Conservation (phyloP, 2,329 filamentous ascomycete species). For the Ampelomyces quisqualis region DNA sequence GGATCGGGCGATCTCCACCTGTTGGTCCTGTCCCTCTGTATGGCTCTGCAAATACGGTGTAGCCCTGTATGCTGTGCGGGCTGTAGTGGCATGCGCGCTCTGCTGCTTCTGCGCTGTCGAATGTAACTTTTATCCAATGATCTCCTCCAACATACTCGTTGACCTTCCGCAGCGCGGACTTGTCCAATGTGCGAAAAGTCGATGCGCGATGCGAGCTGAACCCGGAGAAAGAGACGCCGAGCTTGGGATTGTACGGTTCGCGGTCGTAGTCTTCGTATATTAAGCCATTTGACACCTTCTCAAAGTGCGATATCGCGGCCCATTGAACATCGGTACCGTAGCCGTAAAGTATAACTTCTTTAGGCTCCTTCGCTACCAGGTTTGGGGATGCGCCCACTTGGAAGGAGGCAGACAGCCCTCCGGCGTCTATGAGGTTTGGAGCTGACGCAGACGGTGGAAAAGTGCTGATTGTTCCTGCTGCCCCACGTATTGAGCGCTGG, state of each 20-base stretch:
- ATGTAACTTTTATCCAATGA: slow-evolving; percentile 76
- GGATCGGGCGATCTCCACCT: slow-evolving; percentile 47
- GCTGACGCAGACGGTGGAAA: slow-evolving; percentile 36
- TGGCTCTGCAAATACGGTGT: slow-evolving; percentile 51
- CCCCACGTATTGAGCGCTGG: slow-evolving; percentile 27
- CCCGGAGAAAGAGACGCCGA: slow-evolving; percentile 57
- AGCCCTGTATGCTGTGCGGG: slow-evolving; percentile 51
- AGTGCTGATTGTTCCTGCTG: slow-evolving; percentile 20
- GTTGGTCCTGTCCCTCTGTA: slow-evolving; percentile 49
- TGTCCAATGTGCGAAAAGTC: slow-evolving; percentile 65
- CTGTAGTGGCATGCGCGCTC: slow-evolving; percentile 51
- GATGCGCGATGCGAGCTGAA: slow-evolving; percentile 69
- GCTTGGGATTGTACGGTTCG: slow-evolving; percentile 73
- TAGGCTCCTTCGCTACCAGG: slow-evolving; percentile 55
- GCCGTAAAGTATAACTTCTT: slow-evolving; percentile 83
- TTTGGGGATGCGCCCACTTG: slow-evolving; percentile 35
- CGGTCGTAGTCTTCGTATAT: slow-evolving; percentile 94
- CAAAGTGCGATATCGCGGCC: slow-evolving; percentile 85
- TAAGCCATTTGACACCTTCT: slow-evolving; percentile 73
- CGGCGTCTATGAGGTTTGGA: slow-evolving; percentile 35
- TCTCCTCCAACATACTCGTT: slow-evolving; percentile 79
- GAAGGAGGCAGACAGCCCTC: slow-evolving; percentile 31
- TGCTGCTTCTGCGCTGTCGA: slow-evolving; percentile 51
- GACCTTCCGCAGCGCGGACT: slow-evolving; percentile 74
- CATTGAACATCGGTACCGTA: slow-evolving; percentile 71